Evolutionary conservation across 2,329 filamentous ascomycete species (phyloP).

Genomic region (Diaporthe citriasiana): DNA sequence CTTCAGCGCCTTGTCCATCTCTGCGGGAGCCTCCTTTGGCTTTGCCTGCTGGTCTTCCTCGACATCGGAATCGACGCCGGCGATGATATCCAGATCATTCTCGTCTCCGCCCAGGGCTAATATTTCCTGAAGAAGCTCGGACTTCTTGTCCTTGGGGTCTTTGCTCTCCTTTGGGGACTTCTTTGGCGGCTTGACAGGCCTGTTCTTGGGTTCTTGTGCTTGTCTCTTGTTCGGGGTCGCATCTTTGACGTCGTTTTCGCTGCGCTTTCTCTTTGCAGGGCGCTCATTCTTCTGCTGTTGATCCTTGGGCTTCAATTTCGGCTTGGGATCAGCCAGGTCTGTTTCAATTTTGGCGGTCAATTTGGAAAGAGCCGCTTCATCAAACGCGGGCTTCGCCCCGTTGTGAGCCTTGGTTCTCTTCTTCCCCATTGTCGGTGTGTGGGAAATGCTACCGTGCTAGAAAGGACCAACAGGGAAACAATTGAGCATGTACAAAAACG

Average conservation of each 20-base stretch:
- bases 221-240: constrained; percentile 50
- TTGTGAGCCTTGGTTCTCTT: constrained; percentile 55
- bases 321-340: constrained; percentile 58
- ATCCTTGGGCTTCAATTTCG: constrained; percentile 45
- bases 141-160: constrained; percentile 43
- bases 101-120: constrained; percentile 75
- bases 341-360: constrained; percentile 71
- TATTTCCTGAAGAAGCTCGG: constrained; percentile 71
- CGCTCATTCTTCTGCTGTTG: constrained; percentile 30
- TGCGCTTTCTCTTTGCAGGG: constrained; percentile 55
- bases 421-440: constrained; percentile 45
- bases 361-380: constrained; percentile 64
- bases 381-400: constrained; percentile 54
- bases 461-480: not conserved
- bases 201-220: constrained; percentile 46
- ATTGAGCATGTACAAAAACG: not conserved
- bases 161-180: constrained; percentile 43
- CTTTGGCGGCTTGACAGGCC: constrained; percentile 47
- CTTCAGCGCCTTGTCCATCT: constrained; percentile 53
- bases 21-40: constrained; percentile 40
- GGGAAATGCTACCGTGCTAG: not conserved
- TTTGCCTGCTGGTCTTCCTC: constrained; percentile 56
- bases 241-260: constrained; percentile 50
- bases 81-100: constrained; percentile 73
- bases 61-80: constrained; percentile 65